Base-by-base conservation (phyloP, 1,139 yeast species). In the Citeromyces hawaiiensis region DNA sequence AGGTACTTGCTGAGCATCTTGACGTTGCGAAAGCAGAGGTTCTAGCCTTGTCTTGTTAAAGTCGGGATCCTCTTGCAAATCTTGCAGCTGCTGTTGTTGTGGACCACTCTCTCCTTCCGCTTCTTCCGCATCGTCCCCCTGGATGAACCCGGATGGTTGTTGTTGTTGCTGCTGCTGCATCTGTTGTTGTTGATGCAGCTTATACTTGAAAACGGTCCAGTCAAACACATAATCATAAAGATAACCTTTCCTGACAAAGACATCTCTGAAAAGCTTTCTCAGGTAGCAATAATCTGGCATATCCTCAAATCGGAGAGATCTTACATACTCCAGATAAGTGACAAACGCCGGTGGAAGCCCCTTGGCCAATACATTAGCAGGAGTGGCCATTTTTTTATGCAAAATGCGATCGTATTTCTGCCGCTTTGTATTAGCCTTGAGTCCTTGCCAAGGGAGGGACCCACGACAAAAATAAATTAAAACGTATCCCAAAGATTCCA, bases 401-500 rank as follows among this genome's bases (percentile, higher is more conserved):
- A 88, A 81, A 54, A 91, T 91, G 47, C 96, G 74, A 61, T 88
- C 96, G 61, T 91, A 91, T 63, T 91, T 91, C 60, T 91, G 97
- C 61, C 94, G 81, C 66, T 91, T 91, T 14, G 97, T 87, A 37
- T 91, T 94, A 29, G 98, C 98, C 60, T 87, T 87, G 53, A 91
- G 74, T 11, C 98, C 98, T 64, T 91, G 98, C 98, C 98, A 91
- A 40, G 98, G 98, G 55, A 91, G 69, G 17, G 93, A 83, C 34
- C 98, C 98, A 47, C 96, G 76, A 59, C 94, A 79, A 59, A 91
- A 91, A 63, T 91, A 91, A 53, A 91, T 86, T 55, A 91, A 75
- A 36, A 91, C 97, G 59, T 91, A 91, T 35, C 97, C 97, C 59
- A 91, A 72, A 48, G 94, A 80, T 63, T 91, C 98, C 63, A 91